A percentile compares a stretch with the other conserved stretches of the same genome.
These are phyloP conservation scores for Creolimax fragrantissima DNA, from an alignment of 78 protist genomes.

Conservation along the genomic window DNA sequence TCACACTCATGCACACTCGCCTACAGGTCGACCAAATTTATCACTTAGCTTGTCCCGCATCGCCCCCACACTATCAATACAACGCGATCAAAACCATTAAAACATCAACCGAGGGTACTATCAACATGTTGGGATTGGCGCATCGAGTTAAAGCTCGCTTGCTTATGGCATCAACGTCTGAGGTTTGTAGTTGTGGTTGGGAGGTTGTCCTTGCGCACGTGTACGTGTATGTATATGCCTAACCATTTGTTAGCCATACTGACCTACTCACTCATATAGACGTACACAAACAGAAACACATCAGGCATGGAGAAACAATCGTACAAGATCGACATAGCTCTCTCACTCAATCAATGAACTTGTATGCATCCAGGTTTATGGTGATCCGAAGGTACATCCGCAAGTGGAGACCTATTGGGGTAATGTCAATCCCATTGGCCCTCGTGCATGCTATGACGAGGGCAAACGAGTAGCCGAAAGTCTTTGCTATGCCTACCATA, in stretches of 20 bases:
- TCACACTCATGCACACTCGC: too few species aligned
- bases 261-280: conserved; percentile 57
- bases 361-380: conserved; percentile 19
- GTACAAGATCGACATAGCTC: too few species aligned
- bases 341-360: too few species aligned
- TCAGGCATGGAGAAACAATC: neutral
- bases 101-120: conserved; percentile 58
- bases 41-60: conserved; percentile 48
- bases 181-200: conserved; percentile 30
- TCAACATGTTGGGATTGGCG: conserved; percentile 72
- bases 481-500: conserved; percentile 46
- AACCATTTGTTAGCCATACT: too few species aligned
- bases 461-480: conserved; percentile 82
- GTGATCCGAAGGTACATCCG: conserved; percentile 49
- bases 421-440: conserved; percentile 60
- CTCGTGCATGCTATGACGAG: conserved; percentile 83
- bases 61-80: conserved; percentile 63
- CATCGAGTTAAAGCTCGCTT: conserved; percentile 36
- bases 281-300: neutral
- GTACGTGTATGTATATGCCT: neutral
- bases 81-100: conserved; percentile 66
- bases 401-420: conserved; percentile 74
- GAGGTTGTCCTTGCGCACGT: neutral
- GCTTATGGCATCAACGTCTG: conserved; percentile 69
- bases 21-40: conserved; percentile 11